phyloP scores from a whole-genome alignment of 129 eudicot species.

The Helianthus annuus region HanXRQr2.0-SUNRISE NC_035446.2:68566067-68566566 shows the following conservation, averaged over 20 bases:
- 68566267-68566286: constrained; percentile 29
- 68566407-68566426: constrained; percentile 51
- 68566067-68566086: constrained; percentile 39
- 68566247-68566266: constrained; percentile 45
- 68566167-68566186: constrained; percentile 72
- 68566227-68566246: constrained; percentile 81
- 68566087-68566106: constrained; percentile 47
- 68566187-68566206: constrained; percentile 44
- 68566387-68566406: constrained; percentile 62
- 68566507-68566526: too few species aligned
- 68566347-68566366: constrained; percentile 53
- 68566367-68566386: constrained; percentile 44
- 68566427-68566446: constrained; percentile 57
- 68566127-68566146: constrained; percentile 80
- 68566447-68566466: constrained; percentile 25
- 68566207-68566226: constrained; percentile 48
- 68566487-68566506: too few species aligned
- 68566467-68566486: neutral
- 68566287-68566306: constrained; percentile 51
- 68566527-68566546: too few species aligned
- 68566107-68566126: constrained; percentile 39
- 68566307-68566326: constrained; percentile 50
- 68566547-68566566: too few species aligned
- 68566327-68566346: constrained; percentile 47
- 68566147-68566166: constrained; percentile 63